These are phyloP conservation scores for Gossypium gossypioides DNA, from an alignment of 441 rosid genomes.

Conservation along the genomic window DNA sequence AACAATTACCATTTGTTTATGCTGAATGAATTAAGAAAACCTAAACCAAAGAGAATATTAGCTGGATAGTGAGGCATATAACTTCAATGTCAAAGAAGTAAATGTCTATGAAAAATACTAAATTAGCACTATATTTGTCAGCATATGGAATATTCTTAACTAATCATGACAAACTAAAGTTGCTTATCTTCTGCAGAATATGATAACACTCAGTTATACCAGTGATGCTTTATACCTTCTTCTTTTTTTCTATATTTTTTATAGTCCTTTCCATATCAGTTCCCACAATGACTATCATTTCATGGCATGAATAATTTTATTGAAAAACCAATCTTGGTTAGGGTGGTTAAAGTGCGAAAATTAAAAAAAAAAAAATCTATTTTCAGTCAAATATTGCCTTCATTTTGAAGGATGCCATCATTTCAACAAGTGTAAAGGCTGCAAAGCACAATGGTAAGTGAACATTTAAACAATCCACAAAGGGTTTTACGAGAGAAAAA, in stretches of 20 bases:
- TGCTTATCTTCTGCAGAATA: slow-evolving; percentile 7
- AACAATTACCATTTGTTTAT: neutral
- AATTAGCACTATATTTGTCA: neutral
- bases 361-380: neutral
- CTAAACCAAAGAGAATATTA: neutral
- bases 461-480: neutral
- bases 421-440: neutral
- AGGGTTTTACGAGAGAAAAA: neutral
- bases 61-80: neutral
- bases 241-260: neutral
- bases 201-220: neutral
- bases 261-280: neutral
- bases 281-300: neutral
- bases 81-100: neutral
- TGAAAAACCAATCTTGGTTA: neutral
- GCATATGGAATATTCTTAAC: neutral
- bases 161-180: slow-evolving; percentile 2
- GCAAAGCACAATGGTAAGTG: neutral
- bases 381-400: slow-evolving; percentile 1
- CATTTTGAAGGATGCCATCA: neutral
- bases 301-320: neutral
- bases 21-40: neutral
- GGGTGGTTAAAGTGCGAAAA: neutral
- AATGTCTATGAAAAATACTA: neutral
- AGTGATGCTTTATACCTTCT: neutral